A percentile compares a stretch with the other conserved stretches of the same genome.
phyloP scores from a whole-genome alignment of 805 yeast species.

The Saitoella complicata region DNA sequence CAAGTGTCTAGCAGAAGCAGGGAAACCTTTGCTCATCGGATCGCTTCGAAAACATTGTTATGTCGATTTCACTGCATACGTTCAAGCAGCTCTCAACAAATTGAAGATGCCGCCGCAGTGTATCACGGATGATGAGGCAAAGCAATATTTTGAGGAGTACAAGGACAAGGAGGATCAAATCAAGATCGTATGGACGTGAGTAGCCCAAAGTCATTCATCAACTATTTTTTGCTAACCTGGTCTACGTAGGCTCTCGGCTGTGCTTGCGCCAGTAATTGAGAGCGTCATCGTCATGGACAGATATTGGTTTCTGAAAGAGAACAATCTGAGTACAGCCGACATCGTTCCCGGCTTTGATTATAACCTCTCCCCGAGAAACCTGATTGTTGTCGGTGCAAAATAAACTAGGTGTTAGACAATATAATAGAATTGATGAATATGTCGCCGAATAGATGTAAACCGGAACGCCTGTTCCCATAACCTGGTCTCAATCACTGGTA shows the following conservation, averaged over 20 bases:
- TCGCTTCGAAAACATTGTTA: slow-evolving; percentile 12
- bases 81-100: slow-evolving; percentile 10
- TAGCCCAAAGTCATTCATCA: slow-evolving; percentile 7
- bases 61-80: slow-evolving; percentile 8
- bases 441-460: too few relatives aligned
- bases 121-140: slow-evolving; percentile 5
- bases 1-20: too few relatives aligned
- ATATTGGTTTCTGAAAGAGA: slow-evolving; percentile 8
- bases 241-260: too few relatives aligned
- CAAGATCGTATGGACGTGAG: slow-evolving; percentile 13
- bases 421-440: too few relatives aligned
- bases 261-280: slow-evolving; percentile 12
- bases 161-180: slow-evolving; percentile 8
- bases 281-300: slow-evolving; percentile 13
- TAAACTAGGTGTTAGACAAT: neutral
- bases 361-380: slow-evolving; percentile 10
- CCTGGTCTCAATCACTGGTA: too few relatives aligned
- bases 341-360: slow-evolving; percentile 13
- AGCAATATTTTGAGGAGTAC: slow-evolving; percentile 2
- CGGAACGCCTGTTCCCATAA: too few relatives aligned
- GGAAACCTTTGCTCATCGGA: slow-evolving; percentile 6
- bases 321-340: slow-evolving; percentile 7
- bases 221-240: too few relatives aligned
- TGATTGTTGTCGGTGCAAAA: slow-evolving; percentile 12
- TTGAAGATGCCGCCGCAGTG: too few relatives aligned